Percentiles rank a stretch among this genome's conserved stretches.
Evolutionary conservation across 2,329 filamentous ascomycete genomes (phyloP).

Genomic region (Ceratocystis harringtonii): DNA sequence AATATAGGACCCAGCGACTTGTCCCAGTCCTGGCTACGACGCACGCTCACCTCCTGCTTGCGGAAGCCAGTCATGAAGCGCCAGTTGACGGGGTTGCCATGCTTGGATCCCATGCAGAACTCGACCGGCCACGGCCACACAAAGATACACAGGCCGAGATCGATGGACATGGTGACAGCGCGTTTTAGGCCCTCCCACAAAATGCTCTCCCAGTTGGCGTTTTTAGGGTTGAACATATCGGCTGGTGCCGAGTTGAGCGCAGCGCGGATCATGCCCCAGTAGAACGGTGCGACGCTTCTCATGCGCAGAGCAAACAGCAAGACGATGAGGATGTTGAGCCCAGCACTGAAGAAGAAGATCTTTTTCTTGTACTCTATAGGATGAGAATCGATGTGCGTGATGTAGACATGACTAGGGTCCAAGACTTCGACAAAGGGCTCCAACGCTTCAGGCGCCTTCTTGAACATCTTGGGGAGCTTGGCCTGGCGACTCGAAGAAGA

Average conservation of each 20-base stretch:
- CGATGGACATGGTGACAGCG: constrained; percentile 51
- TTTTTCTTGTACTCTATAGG: constrained; percentile 59
- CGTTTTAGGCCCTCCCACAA: constrained; percentile 43
- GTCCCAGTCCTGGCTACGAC: constrained; percentile 62
- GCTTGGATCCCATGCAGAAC: constrained; percentile 47
- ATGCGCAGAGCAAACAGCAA: constrained; percentile 52
- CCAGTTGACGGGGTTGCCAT: constrained; percentile 55
- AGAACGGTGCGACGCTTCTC: constrained; percentile 55
- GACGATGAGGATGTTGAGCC: constrained; percentile 57
- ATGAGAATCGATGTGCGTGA: constrained; percentile 66
- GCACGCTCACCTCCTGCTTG: constrained; percentile 66
- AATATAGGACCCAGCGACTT: constrained; percentile 40
- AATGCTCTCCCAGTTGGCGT: constrained; percentile 42
- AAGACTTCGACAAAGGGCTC: constrained; percentile 52
- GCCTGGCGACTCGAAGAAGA: constrained; percentile 20
- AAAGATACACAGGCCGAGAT: constrained; percentile 54
- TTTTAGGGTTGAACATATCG: constrained; percentile 45
- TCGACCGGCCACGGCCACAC: constrained; percentile 60
- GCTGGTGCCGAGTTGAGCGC: constrained; percentile 51
- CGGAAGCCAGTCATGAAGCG: constrained; percentile 60
- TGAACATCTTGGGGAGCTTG: constrained; percentile 50
- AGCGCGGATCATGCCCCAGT: constrained; percentile 50
- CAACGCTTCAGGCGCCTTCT: constrained; percentile 46
- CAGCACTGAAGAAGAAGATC: constrained; percentile 64
- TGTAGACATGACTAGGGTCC: constrained; percentile 57